Evolutionary conservation across 495 filamentous ascomycete species (phyloP), one percentile per base, ranked within the genome.

Genomic region (Podospora australis): DNA sequence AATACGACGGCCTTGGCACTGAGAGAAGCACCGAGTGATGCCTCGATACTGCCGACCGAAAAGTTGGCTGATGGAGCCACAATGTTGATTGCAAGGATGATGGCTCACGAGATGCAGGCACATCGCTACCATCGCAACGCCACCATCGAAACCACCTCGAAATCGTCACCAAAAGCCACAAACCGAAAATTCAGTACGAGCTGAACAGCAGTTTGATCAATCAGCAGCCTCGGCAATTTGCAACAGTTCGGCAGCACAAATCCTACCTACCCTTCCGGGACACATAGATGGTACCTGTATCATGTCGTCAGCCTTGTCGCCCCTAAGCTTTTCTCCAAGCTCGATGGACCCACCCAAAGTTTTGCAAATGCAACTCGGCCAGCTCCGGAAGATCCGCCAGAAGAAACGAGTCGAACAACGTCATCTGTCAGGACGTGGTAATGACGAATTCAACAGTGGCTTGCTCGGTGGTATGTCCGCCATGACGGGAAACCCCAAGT

Each of bases 321-420:
- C 9, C 14, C n/a, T 36, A n/a, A 36, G 19, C 9, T 21, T n/a
- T 53, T 39, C 38, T 23, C 11, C 16, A n/a, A n/a, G n/a, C n/a
- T n/a, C n/a, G n/a, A n/a, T 1, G 24, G 44, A 19, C n/a, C 50
- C 50, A 44, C 50, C 39, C 38, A 20, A 38, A 48, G 44, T 39
- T n/a, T n/a, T n/a, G n/a, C n/a, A n/a, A n/a, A n/a, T 45, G 44
- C 44, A 48, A 41, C 10, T 9, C 20, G 11, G 16, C 30, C 32
- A 36, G 32, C 44, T 48, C 50, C 50, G 45, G 44, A 17, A 53
- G 38, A 38, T 47, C 50, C 43, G 35, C 20, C n/a, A 46, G 23
- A 43, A 32, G 29, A 39, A 40, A 48, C 50, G 50, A 45, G 43
- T 44, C 44, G 44, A 46, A 51, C 34, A 53, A 53, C 44, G 44